Evolutionary conservation across 1,139 yeast species (phyloP).

Genomic region (Yamadazyma trypodendri): DNA sequence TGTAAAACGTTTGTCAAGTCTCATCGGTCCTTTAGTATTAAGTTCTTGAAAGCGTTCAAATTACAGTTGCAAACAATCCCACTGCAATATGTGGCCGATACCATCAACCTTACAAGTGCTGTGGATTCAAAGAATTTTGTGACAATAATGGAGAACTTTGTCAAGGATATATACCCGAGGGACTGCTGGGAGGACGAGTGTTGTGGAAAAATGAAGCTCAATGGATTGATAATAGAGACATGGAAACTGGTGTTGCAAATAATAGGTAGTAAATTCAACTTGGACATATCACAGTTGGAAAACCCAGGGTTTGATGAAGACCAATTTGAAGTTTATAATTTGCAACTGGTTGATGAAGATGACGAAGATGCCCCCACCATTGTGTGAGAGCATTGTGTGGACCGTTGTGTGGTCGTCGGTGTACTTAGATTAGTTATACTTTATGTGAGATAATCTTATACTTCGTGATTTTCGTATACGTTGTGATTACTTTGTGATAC

Average conservation of each 20-base stretch:
- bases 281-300: slow-evolving; percentile 15
- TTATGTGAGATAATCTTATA: too few relatives aligned
- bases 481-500: too few relatives aligned
- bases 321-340: slow-evolving; percentile 23
- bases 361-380: slow-evolving; percentile 33
- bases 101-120: slow-evolving; percentile 16
- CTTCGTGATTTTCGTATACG: too few relatives aligned
- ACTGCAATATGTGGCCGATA: slow-evolving; percentile 22
- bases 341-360: slow-evolving; percentile 20
- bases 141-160: slow-evolving; percentile 21
- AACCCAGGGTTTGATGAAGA: slow-evolving; percentile 17
- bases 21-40: slow-evolving; percentile 14
- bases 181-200: slow-evolving; percentile 15
- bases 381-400: slow-evolving; percentile 13
- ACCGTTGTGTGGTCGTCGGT: too few relatives aligned
- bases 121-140: slow-evolving; percentile 19
- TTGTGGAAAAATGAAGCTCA: slow-evolving; percentile 22
- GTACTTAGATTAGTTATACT: too few relatives aligned
- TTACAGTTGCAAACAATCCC: slow-evolving; percentile 25
- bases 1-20: slow-evolving; percentile 15
- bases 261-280: slow-evolving; percentile 15
- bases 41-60: slow-evolving; percentile 16
- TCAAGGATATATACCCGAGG: slow-evolving; percentile 16
- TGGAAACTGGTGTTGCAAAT: slow-evolving; percentile 19
- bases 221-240: slow-evolving; percentile 19